A percentile compares a stretch with the other conserved stretches of the same genome.
These are phyloP conservation scores for Taxawa tesnikishii DNA, from an alignment of 2,329 filamentous ascomycete genomes.

Conservation along the genomic window DNA sequence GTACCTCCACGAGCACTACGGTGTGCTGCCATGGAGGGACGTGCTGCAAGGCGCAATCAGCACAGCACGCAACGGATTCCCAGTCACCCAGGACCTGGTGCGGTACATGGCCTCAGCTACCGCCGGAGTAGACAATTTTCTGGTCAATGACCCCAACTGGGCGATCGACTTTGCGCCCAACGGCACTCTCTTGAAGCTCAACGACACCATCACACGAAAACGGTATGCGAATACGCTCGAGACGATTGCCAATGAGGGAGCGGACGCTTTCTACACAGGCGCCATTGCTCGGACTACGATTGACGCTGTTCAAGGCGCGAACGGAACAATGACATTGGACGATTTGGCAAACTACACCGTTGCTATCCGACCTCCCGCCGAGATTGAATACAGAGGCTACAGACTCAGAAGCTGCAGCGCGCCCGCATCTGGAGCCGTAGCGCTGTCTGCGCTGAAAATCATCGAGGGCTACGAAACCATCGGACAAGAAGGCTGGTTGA, in stretches of 20 bases:
- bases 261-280: conserved; percentile 54
- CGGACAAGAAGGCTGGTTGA: conserved; percentile 41
- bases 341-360: conserved; percentile 66
- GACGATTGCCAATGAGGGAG: conserved; percentile 61
- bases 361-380: conserved; percentile 48
- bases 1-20: conserved; percentile 62
- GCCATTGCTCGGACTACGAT: conserved; percentile 64
- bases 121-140: conserved; percentile 45
- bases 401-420: conserved; percentile 58
- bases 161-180: conserved; percentile 81
- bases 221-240: conserved; percentile 73
- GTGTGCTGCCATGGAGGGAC: conserved; percentile 40
- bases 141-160: conserved; percentile 66
- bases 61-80: conserved; percentile 63
- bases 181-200: conserved; percentile 57
- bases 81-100: conserved; percentile 60
- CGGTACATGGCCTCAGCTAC: conserved; percentile 53
- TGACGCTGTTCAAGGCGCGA: conserved; percentile 49
- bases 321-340: conserved; percentile 75
- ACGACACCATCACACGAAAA: conserved; percentile 67
- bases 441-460: conserved; percentile 66
- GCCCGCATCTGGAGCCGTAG: conserved; percentile 67
- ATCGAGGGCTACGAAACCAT: conserved; percentile 64
- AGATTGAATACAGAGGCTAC: conserved; percentile 47
- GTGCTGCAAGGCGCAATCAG: conserved; percentile 64